Conservation (phyloP, 371 early-diverging fungal genomes). For the Mortierella sp. region DNA sequence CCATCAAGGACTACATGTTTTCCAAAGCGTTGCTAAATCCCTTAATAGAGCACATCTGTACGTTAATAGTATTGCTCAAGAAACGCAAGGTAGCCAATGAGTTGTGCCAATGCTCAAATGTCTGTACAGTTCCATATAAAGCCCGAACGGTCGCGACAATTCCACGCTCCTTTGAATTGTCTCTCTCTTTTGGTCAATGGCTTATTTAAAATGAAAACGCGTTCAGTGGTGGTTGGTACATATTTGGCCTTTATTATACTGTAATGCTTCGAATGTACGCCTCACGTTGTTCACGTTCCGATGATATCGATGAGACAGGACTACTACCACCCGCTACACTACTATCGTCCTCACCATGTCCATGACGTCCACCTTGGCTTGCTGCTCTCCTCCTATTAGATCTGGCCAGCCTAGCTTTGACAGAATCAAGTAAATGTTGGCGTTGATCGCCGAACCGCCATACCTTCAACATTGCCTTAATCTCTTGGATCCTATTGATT, state of each 20-base stretch:
- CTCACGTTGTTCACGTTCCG: constrained; percentile 21
- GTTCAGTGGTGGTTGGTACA: not conserved
- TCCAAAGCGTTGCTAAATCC: too few species aligned
- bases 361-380: constrained; percentile 13
- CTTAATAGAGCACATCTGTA: too few species aligned
- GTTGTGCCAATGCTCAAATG: too few species aligned
- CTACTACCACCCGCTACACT: constrained; percentile 21
- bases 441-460: constrained; percentile 51
- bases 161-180: constrained; percentile 8
- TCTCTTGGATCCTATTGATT: constrained; percentile 35
- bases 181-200: constrained; percentile 4
- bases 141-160: too few species aligned
- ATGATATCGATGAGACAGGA: constrained; percentile 23
- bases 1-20: too few species aligned
- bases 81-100: too few species aligned
- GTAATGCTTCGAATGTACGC: constrained; percentile 9
- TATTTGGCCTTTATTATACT: constrained; percentile 5
- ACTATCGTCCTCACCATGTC: constrained; percentile 19
- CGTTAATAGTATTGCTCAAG: too few species aligned
- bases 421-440: constrained; percentile 38
- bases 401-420: constrained; percentile 27
- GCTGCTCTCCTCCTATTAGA: constrained; percentile 26
- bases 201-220: not conserved
- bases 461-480: constrained; percentile 35
- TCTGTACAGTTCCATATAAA: too few species aligned